A percentile compares a stretch with the other conserved stretches of the same genome.
Conservation (phyloP, 2,329 filamentous ascomycete genomes). For the Fusarium armeniacum region DNA sequence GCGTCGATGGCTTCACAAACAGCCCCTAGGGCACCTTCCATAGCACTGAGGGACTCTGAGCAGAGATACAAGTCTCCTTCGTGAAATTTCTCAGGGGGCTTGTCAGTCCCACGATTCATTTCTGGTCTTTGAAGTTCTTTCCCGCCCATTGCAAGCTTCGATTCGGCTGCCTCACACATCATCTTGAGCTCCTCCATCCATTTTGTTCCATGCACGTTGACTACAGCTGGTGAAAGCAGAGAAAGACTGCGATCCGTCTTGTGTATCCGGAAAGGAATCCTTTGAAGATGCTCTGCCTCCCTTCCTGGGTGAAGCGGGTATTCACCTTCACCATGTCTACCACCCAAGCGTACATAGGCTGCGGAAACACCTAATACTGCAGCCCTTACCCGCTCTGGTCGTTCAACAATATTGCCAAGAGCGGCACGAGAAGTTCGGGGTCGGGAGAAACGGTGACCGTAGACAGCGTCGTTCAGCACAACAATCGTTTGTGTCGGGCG, state of each 20-base stretch:
- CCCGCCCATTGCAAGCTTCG: conserved; percentile 80
- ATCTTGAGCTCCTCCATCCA: conserved; percentile 94
- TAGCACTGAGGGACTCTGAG: conserved; percentile 84
- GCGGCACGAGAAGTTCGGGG: conserved; percentile 80
- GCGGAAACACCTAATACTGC: conserved; percentile 84
- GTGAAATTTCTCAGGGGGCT: conserved; percentile 74
- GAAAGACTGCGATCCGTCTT: conserved; percentile 81
- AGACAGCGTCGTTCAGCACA: conserved; percentile 92
- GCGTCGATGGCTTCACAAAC: conserved; percentile 93
- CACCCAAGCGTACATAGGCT: conserved; percentile 92
- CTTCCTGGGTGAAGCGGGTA: conserved; percentile 76
- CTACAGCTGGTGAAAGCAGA: conserved; percentile 82
- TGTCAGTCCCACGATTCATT: conserved; percentile 66
- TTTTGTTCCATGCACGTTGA: conserved; percentile 88
- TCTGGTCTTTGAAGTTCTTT: conserved; percentile 83
- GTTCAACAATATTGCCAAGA: conserved; percentile 88
- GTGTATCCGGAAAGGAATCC: conserved; percentile 84
- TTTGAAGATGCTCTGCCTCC: conserved; percentile 67
- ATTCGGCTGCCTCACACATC: conserved; percentile 86
- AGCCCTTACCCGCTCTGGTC: conserved; percentile 91
- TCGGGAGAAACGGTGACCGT: conserved; percentile 91
- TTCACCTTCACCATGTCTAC: conserved; percentile 78
- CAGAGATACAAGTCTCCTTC: conserved; percentile 94
- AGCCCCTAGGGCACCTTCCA: conserved; percentile 92
- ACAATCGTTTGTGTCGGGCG: conserved; percentile 77